Evolutionary conservation across 2,329 filamentous ascomycete species (phyloP), one percentile per base, ranked within the genome.

Genomic region (Byssothecium circinans): DNA sequence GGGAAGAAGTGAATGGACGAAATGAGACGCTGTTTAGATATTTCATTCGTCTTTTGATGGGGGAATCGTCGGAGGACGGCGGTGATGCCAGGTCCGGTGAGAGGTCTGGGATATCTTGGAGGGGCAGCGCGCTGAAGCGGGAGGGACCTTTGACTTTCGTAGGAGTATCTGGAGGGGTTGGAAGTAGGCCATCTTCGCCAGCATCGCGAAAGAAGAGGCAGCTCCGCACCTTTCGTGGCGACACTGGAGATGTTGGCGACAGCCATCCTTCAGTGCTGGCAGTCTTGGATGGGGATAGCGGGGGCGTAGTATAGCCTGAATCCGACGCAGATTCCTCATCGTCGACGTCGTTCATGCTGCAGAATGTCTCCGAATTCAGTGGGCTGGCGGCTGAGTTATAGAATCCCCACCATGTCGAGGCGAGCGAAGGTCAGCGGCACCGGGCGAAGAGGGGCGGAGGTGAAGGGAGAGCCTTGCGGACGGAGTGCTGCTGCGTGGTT

Each of bases 221-320:
- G 49, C 58, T 65, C 40, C 48, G 58, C 42, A 52, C 52, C 43
- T 66, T 68, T 40, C 62, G 58, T 42, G 64, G 63, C 39, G 68
- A 71, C 29, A 42, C 41, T 7, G 67, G 66, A 33, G 61, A 68
- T 37, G 54, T 59, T 17, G 65, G 64, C 15, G 67, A 67, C 12
- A 52, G 42, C 61, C 62, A 67, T 47, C 50, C 64, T 25, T 59
- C 60, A 30, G 62, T 70, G 49, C 65, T 68, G 49, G 60, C 50
- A 14, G 61, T 67, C 47, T 69, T 70, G 27, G 61, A 60, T 22
- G 67, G 67, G 37, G 68, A 70, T n/a, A 68, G 48, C 8, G 65
- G 67, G 17, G 66, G 68, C 22, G 66, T 69, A 15, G 52, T 45
- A 34, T 58, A 64, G 27, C 60, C 58, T 20, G 52, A 53, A 8